phyloP scores from a whole-genome alignment of 768 basidiomycete genomes.

The Fomitopsis pulvina region DNA sequence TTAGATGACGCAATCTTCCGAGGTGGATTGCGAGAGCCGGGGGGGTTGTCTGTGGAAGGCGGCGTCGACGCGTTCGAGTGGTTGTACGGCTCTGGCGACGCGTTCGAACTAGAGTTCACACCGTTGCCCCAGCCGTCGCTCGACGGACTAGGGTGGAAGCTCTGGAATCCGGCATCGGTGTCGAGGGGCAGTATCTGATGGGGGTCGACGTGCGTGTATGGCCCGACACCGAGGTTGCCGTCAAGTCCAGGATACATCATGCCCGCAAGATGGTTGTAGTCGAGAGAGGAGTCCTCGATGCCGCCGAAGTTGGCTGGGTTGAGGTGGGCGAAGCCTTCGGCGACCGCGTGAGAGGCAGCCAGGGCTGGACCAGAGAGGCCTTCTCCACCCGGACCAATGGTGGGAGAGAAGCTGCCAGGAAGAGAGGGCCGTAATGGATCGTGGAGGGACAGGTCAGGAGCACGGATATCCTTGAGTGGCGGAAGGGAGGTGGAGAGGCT shows the following conservation, averaged over 20 bases:
- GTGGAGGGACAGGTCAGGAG: constrained; percentile 11
- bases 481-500: constrained; percentile 25
- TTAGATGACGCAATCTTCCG: constrained; percentile 66
- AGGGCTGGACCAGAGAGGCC: constrained; percentile 60
- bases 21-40: constrained; percentile 25
- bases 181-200: constrained; percentile 70
- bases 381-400: constrained; percentile 25
- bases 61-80: constrained; percentile 69
- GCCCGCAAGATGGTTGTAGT: constrained; percentile 62
- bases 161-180: constrained; percentile 36
- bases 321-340: constrained; percentile 67
- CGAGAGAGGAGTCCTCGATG: constrained; percentile 49
- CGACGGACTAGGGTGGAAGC: constrained; percentile 70
- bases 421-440: constrained; percentile 19
- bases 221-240: constrained; percentile 28
- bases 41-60: constrained; percentile 51
- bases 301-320: constrained; percentile 41
- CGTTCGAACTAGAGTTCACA: constrained; percentile 56
- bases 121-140: constrained; percentile 79
- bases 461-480: constrained; percentile 10
- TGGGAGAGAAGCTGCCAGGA: constrained; percentile 17
- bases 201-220: constrained; percentile 84
- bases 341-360: constrained; percentile 61
- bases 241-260: constrained; percentile 52
- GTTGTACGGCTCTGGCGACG: constrained; percentile 71